Base-by-base conservation (phyloP, 257 asterid species). In the Fraxinus cuspidata region DNA sequence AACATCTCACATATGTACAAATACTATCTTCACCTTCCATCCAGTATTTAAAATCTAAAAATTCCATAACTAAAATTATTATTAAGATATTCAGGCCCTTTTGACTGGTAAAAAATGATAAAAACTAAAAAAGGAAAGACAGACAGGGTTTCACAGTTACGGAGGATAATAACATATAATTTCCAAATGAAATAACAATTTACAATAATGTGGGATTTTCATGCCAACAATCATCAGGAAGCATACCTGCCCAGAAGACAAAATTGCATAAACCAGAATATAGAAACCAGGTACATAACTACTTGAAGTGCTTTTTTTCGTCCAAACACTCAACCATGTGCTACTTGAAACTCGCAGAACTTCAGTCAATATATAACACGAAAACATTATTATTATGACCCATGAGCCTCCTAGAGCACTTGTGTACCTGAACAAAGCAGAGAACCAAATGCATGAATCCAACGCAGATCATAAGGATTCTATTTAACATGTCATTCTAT, bases 271-370 rank as follows among this genome's bases (percentile, higher is more conserved):
- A 73, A 95, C 90, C 83, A 93, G 76, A 79, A 90, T 89, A 79
- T 88, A 95, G 84, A 93, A 95, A 65, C 89, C 91, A 51, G 97
- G 87, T 31, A 79, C 83, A 66, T 87, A 84, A 81, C 75, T 78
- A 72, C 69, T 81, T 23, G 87, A 75, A 74, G 90, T 83, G 83
- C 96, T 88, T 81, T 88, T 89, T 78, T 91, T 88, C 21, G 99
- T 93, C 99, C 99, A 95, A 51, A 87, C 81, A 83, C 99, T 90
- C 87, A 95, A 79, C 99, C 97, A 93, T 2, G 96, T 90, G 91
- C 99, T 95, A 79, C 99, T 91, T 69, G 90, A 83, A 76, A 93
- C 90, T 81, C 99, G 87, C 67, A 95, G 89, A 80, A 80, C 83
- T 87, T 95, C 99, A 69, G 93, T 90, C 58, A 84, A 70, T 71